Base-by-base conservation (phyloP, 2,329 filamentous ascomycete species). In the Verticillium tricorpus region DNA sequence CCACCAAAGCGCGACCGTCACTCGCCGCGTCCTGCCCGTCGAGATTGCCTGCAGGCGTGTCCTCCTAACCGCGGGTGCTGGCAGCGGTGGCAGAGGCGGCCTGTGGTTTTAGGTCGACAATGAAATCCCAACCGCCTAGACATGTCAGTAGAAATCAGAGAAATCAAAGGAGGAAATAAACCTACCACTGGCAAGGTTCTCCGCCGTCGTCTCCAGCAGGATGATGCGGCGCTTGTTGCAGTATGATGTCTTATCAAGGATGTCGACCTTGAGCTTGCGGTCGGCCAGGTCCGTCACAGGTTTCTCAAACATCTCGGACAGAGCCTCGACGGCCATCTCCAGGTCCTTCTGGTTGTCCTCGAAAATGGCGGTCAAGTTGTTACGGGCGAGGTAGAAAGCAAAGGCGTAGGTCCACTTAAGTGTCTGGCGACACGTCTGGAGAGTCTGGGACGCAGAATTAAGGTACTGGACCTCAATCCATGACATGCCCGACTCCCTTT, bases 231-330 rank as follows among this genome's bases (percentile, higher is more conserved):
- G 85, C 76, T 95, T 94, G 75, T 91, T 97, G 79, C 96, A 99
- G 75, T 99, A 99, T 0, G 93, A 87, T 4, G 94, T 99, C 83
- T 97, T 98, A 76, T 99, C 94, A 87, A 99, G 91, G 72, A 99
- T 99, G 67, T 97, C 94, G 7, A 97, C 92, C 79, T 97, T 98
- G 63, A 97, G 82, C 76, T 97, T 97, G n/a, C 92, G 74, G 56
- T 89, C 86, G 4, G 92, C 86, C 19, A 99, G 81, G 69, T 97
- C 93, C 50, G 87, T 80, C n/a, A 94, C 92, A 0, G 93, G 92
- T 80, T 96, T 97, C 82, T 99, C 95, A 68, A 99, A 99, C 92
- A 99, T 97, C 76, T 97, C 93, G n/a, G 92, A 97, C 66, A 99
- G 79, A 62, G 91, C 93, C 78, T 99, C 95, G 1, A 98, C 95